A percentile compares a stretch with the other conserved stretches of the same genome.
Conservation (phyloP, 2,329 filamentous ascomycete genomes). For the Sphaerulina populicola region DNA sequence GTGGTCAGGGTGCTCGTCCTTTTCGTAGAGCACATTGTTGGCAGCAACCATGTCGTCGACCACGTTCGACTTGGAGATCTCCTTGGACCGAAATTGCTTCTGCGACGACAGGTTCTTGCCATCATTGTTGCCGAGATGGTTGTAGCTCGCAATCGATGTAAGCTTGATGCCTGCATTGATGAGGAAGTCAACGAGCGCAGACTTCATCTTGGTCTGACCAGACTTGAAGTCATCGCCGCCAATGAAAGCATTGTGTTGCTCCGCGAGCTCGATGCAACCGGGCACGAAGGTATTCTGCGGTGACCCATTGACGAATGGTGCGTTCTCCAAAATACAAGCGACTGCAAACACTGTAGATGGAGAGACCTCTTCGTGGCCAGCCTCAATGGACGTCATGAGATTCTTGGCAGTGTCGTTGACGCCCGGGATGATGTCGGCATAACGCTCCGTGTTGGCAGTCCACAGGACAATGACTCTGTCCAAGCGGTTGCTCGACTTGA, state of each 20-base stretch:
- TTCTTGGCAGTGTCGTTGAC: constrained; percentile 97
- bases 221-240: constrained; percentile 99
- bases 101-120: constrained; percentile 97
- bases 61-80: constrained; percentile 98
- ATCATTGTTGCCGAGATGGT: constrained; percentile 98
- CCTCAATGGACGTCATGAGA: constrained; percentile 76
- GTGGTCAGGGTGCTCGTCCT: constrained; percentile 93
- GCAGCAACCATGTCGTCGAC: constrained; percentile 99
- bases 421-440: constrained; percentile 74
- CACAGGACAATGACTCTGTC: constrained; percentile 97
- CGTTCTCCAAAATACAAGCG: constrained; percentile 79
- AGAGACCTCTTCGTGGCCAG: constrained; percentile 81
- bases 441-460: constrained; percentile 98
- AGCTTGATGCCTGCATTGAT: constrained; percentile 99
- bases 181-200: constrained; percentile 92
- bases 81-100: constrained; percentile 98
- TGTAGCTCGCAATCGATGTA: constrained; percentile 97
- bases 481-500: constrained; percentile 74
- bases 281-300: constrained; percentile 99
- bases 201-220: constrained; percentile 99
- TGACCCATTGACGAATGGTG: constrained; percentile 97
- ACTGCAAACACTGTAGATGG: constrained; percentile 95
- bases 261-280: constrained; percentile 79
- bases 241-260: constrained; percentile 80
- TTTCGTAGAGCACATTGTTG: constrained; percentile 80